These are phyloP conservation scores for Blastocrithidia nonstop DNA, from an alignment of 208 protist species.

Conservation along the genomic window DNA sequence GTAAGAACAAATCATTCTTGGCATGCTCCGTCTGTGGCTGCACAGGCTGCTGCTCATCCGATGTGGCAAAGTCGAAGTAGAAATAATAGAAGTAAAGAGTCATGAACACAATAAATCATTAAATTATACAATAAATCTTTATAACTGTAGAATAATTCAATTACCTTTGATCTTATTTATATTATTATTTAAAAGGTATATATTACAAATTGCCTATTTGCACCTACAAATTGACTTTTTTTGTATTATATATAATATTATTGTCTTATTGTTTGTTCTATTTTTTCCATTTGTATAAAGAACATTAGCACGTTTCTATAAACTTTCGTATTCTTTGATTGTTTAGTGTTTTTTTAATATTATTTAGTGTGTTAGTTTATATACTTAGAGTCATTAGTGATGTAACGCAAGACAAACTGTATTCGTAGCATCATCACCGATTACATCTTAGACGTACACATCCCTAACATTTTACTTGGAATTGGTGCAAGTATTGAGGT, in stretches of 20 bases:
- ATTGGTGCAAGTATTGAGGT: constrained; percentile 52
- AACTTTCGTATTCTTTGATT: too few relatives aligned
- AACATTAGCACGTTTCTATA: too few relatives aligned
- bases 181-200: background rate
- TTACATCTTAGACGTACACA: background rate
- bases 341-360: too few relatives aligned
- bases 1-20: constrained; percentile 28
- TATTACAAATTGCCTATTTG: background rate
- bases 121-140: background rate
- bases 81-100: background rate
- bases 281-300: too few relatives aligned
- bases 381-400: background rate
- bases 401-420: background rate
- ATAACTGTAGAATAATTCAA: background rate
- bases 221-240: background rate
- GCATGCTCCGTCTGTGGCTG: constrained; percentile 72
- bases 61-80: constrained; percentile 6
- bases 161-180: background rate
- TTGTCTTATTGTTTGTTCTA: too few relatives aligned
- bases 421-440: background rate
- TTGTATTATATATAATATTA: too few relatives aligned
- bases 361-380: background rate
- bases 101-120: background rate
- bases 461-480: constrained; percentile 67
- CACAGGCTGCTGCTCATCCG: constrained; percentile 48